Base-by-base conservation (phyloP, 2,329 filamentous ascomycete genomes). In the Claviceps capensis region DNA sequence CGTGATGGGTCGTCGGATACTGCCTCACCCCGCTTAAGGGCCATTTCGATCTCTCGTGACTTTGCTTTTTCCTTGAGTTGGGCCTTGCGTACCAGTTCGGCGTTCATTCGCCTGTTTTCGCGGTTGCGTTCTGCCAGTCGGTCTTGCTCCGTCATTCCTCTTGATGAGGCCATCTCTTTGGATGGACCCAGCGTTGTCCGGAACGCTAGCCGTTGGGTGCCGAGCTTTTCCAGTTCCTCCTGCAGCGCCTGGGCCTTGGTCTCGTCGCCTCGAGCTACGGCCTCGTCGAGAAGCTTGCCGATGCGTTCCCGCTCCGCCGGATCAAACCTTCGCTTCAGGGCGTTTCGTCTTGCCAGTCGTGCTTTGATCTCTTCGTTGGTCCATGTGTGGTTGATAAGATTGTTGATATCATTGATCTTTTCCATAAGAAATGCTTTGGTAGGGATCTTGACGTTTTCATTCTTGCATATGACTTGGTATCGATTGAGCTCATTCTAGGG, bases 81-180 rank as follows among this genome's bases (percentile, higher is more conserved):
- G 0, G 90, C 91, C 66, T 87, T 86, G 54, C 91, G 87, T n/a
- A 97, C 86, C 47, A 86, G 83, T 64, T 95, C 87, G n/a, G 80
- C 78, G 62, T 96, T 96, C 59, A 83, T 78, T 53, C 83, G 82
- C 55, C 91, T 83, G 67, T 95, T 96, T 62, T 86, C 81, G 30
- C 80, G 76, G 68, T 98, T 98, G 58, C 95, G 75, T 61, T 85
- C 79, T 0, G 87, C 86, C 23, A 97, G 77, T 30, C 86, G 83
- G 57, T 95, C 88, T 65, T 91, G 88, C 65, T 94, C 85, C 37
- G 77, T 72, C 8, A 75, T 72, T 59, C 74, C 67, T 52, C 68
- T 68, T 45, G 72, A 64, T n/a, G 67, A 64, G 54, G 70, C 61
- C 26, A 75, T 71, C 56, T 77, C 76, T 61, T 81, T 82, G 34